Evolutionary conservation across 768 basidiomycete genomes (phyloP), one percentile per base, ranked within the genome.

Genomic region (Russula ochroleuca): DNA sequence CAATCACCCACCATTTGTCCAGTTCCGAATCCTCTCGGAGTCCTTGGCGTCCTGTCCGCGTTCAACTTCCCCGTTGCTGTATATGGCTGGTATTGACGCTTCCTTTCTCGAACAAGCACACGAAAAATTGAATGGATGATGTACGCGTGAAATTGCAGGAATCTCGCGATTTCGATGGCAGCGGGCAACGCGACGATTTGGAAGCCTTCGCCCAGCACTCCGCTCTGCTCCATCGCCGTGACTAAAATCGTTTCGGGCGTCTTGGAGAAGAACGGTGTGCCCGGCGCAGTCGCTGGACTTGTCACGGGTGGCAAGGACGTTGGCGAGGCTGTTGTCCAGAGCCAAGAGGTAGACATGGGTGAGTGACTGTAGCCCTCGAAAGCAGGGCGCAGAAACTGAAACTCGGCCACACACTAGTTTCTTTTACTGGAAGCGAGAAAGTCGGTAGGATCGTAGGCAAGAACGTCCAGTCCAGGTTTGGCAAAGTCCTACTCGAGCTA

Each of bases 41-140:
- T 85, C 2, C 79, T 88, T 10, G 83, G 78, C 2, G 75, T 96
- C 11, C 76, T 98, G 57, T 88, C 92, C 23, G 96, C 96, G 0
- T 98, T 97, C 80, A 98, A 98, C 74, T 98, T 98, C 73, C 96
- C 96, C 11, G 86, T 92, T 48, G 94, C 94, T 38, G 92, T 95
- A 49, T 93, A 92, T 74, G 92, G 92, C 67, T 94, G 92, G 92
- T 88, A 74, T 45, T 70, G 43, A 64, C 31, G 48, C 8, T 19
- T 61, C 19, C 25, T 23, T 23, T 59, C 56, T 53, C 52, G 63
- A 67, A 17, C 14, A 35, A 35, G 35, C n/a, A 35, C 35, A 35
- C 35, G 37, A 8, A 33, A 47, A 19, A 35, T 48, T 21, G 9
- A 19, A 41, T 25, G 49, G 5, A 52, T 51, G 5, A 52, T 51